These are phyloP conservation scores for Arthrobotrys iridis DNA, from an alignment of 2,329 filamentous ascomycete species.

Conservation along the genomic window DNA sequence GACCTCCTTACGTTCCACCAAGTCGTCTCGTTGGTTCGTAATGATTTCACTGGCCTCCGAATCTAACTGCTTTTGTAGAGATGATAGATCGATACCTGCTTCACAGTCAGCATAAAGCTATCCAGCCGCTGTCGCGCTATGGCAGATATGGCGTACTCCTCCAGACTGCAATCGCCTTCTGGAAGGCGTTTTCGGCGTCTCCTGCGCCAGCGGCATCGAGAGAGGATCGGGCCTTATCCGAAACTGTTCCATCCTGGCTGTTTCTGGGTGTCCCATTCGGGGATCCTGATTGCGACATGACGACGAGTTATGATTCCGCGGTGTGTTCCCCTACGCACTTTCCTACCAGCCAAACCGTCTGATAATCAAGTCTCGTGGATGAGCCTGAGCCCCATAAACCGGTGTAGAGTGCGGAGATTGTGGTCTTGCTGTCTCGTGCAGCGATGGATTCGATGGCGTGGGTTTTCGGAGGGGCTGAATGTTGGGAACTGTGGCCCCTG, in stretches of 20 bases:
- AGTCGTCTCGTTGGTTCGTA: conserved; percentile 90
- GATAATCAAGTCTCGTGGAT: neutral
- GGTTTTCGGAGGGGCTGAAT: conserved; percentile 11
- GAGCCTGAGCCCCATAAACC: conserved; percentile 16
- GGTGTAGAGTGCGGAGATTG: neutral
- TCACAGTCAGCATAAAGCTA: conserved; percentile 56
- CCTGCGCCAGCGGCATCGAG: conserved; percentile 22
- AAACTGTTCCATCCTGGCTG: conserved; percentile 42
- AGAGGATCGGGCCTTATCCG: conserved; percentile 47
- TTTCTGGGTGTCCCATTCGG: conserved; percentile 49
- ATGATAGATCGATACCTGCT: conserved; percentile 84
- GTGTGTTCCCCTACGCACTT: neutral
- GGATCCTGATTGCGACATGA: conserved; percentile 52
- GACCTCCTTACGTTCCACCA: conserved; percentile 93
- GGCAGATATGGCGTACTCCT: conserved; percentile 71
- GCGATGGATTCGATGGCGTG: conserved; percentile 17
- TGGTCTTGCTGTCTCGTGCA: conserved; percentile 1
- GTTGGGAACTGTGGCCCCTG: conserved; percentile 44
- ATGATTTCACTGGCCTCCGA: conserved; percentile 95
- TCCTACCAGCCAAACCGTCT: conserved; percentile 8
- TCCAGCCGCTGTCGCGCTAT: conserved; percentile 9
- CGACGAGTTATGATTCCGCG: neutral
- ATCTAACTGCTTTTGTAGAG: conserved; percentile 84
- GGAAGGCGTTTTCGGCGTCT: conserved; percentile 81
- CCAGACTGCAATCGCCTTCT: conserved; percentile 95